Evolutionary conservation across 2,329 filamentous ascomycete genomes (phyloP), one percentile per base, ranked within the genome.

Genomic region (Xylaria arbuscula): DNA sequence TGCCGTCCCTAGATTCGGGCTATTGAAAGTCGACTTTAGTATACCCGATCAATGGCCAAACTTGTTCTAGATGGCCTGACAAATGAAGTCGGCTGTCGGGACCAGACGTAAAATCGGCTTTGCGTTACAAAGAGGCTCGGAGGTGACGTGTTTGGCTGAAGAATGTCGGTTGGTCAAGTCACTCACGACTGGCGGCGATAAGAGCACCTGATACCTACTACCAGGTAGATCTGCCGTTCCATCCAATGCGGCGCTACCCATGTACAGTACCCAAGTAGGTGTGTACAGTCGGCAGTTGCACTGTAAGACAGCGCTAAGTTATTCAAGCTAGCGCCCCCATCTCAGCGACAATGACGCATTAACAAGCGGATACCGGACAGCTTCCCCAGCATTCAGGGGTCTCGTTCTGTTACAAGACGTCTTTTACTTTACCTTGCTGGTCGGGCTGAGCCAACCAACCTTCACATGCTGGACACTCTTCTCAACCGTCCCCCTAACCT

Each of bases 381-480:
- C 61, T 56, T 60, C 61, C 62, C 57, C 61, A 59, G 42, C 65
- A 45, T 63, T 70, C 68, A 68, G 68, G 66, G 68, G 66, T 59
- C n/a, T 51, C 57, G 32, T 28, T 32, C 34, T 42, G 17, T 36
- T n/a, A 34, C 28, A 53, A 8, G 10, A 11, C 32, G 2, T 42
- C 11, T n/a, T n/a, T 4, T 55, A 22, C 17, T n/a, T 4, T 55
- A 22, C 17, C 5, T 28, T 10, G 6, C 2, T 17, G 4, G 11
- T 47, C 17, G 17, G 15, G 17, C 24, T 34, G 15, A 10, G 8
- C 19, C 19, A 28, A 15, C 38, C 50, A 40, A 47, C 61, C 72
- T 59, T 74, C 73, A 74, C 72, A 73, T 74, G 70, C 67, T 56
- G 70, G 61, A 32, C 19, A 19, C 64, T 15, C 38, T n/a, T 28